phyloP scores from a whole-genome alignment of 2,329 filamentous ascomycete species.

The Pyrenochaeta sp. region DNA sequence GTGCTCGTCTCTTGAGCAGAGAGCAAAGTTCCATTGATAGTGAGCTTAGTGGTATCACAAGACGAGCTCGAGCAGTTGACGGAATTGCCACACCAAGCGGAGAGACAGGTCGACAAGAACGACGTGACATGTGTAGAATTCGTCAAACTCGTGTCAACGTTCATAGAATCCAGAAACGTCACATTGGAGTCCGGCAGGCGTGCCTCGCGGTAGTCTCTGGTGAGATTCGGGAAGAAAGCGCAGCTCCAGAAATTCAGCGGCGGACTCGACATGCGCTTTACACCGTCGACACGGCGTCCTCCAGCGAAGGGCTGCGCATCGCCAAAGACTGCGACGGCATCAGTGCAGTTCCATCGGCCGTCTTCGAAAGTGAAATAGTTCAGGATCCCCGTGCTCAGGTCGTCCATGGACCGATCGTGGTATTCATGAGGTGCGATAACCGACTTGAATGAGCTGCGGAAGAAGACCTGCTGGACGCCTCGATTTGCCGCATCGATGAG shows the following conservation, averaged over 20 bases:
- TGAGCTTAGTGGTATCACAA: neutral
- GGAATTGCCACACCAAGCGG: constrained; percentile 3
- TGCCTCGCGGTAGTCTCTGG: neutral
- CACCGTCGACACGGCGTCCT: too few species aligned
- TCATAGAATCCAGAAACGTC: neutral
- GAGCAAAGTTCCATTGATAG: neutral
- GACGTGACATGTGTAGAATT: constrained; percentile 1
- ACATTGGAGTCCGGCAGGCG: neutral
- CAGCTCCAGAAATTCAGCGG: constrained; percentile 4
- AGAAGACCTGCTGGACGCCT: too few species aligned
- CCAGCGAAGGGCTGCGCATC: too few species aligned
- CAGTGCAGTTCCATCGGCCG: too few species aligned
- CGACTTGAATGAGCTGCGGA: too few species aligned
- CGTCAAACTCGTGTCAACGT: neutral
- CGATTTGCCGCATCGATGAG: too few species aligned
- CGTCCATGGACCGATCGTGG: too few species aligned
- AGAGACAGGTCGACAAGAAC: constrained; percentile 7
- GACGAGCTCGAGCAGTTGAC: neutral
- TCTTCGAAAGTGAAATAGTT: too few species aligned
- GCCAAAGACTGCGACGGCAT: too few species aligned
- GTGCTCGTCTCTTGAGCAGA: neutral
- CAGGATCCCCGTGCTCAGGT: too few species aligned
- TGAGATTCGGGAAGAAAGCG: constrained; percentile 6
- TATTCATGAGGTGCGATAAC: too few species aligned
- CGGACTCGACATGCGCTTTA: too few species aligned